Conservation (phyloP, 306 rosid species). For the Trifolium fragiferum region DNA sequence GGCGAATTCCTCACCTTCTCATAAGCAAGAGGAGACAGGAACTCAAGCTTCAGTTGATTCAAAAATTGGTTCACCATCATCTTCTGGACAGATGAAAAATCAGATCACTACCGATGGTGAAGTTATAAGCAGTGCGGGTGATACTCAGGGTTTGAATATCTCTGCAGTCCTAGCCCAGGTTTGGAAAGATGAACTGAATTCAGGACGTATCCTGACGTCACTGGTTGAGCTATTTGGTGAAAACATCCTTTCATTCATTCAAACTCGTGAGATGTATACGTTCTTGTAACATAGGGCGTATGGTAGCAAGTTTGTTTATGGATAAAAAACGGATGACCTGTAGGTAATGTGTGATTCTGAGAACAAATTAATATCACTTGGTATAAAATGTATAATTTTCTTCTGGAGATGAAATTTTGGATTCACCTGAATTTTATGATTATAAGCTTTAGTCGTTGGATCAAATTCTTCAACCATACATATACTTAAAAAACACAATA, state of each 20-base stretch:
- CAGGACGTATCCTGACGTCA: conserved; percentile 58
- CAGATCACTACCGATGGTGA: conserved; percentile 33
- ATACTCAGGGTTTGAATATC: conserved; percentile 42
- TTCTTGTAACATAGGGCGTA: conserved; percentile 48
- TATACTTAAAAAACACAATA: neutral
- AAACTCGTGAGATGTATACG: conserved; percentile 69
- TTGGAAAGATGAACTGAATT: conserved; percentile 78
- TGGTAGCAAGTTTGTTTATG: conserved; percentile 5
- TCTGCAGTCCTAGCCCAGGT: conserved; percentile 69
- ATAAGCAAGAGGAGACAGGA: conserved; percentile 14
- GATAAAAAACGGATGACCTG: conserved; percentile 8
- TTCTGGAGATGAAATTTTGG: neutral
- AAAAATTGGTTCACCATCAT: conserved; percentile 41
- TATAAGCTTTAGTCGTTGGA: neutral
- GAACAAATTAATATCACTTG: conserved; percentile 30
- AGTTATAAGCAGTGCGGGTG: conserved; percentile 35
- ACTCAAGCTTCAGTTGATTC: conserved; percentile 43
- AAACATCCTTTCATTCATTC: conserved; percentile 65
- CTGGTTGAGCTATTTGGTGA: conserved; percentile 73
- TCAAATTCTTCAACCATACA: neutral
- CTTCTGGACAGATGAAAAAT: conserved; percentile 42
- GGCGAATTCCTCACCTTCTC: conserved; percentile 44
- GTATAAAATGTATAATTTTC: conserved; percentile 22
- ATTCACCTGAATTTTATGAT: neutral
- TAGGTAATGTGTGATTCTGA: neutral